Base-by-base conservation (phyloP, 495 filamentous ascomycete genomes). In the Aspergillus incahuasiensis region DNA sequence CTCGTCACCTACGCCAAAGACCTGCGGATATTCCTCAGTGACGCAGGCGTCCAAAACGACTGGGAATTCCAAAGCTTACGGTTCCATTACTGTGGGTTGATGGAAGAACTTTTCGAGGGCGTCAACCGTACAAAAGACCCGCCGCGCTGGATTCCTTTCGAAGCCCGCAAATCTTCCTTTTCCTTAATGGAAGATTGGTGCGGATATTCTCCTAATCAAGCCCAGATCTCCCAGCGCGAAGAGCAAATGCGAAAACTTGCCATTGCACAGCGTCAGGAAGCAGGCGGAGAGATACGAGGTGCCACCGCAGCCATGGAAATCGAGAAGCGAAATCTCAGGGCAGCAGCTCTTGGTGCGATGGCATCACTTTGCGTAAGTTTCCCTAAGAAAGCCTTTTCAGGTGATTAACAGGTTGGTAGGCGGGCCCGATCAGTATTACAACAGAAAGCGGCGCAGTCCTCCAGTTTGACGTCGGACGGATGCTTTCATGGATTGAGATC, bases 111-210 rank as follows among this genome's bases (percentile, higher is more conserved):
- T 0, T 97, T 94, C 58, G 90, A 96, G 59, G 89, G 89, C 12
- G 87, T 96, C 56, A 96, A 94, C 62, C 84, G 88, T 35, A 90
- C 90, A 0, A 86, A 84, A 58, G 89, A 96, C 59, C 86, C 91
- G 5, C 85, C 88, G 1, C 81, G 89, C 19, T 97, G 91, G 90
- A 92, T 98, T 77, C 89, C 95, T 0, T 98, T 98, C 58, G 94
- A 97, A 66, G 87, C 91, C 0, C 78, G 94, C 21, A 92, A 96
- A 63, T 96, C 94, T 9, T 84, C 91, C 6, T 98, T 97, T 65
- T 86, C 92, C 5, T 71, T 97, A 30, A 97, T 98, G 91, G 92
- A 97, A 67, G 92, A 97, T 53, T 98, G 94, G 94, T 97, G 95
- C 72, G 94, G 95, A 0, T 95, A 94, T 68, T 95, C 94, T 0